A percentile compares a stretch with the other conserved stretches of the same genome.
Evolutionary conservation across 2,329 filamentous ascomycete species (phyloP).

Genomic region (Pseudocercospora pini-densiflorae): DNA sequence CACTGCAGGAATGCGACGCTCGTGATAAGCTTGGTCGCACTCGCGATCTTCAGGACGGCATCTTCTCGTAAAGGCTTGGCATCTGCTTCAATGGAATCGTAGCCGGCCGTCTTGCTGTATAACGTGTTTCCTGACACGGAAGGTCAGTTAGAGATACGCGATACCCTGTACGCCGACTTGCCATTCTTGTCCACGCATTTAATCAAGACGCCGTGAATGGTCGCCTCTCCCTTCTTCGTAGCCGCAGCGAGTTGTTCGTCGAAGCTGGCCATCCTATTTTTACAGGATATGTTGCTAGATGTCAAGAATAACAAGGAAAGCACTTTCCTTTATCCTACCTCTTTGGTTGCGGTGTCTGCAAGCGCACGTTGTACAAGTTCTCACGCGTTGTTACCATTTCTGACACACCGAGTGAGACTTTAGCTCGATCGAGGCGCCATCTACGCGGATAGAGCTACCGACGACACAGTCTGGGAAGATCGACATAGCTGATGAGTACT

Average conservation of each 20-base stretch:
- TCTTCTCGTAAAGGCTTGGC: constrained; percentile 34
- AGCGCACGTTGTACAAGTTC: too few species aligned
- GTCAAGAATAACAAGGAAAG: too few species aligned
- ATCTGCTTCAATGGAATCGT: constrained; percentile 17
- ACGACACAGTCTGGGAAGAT: too few species aligned
- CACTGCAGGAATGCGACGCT: constrained; percentile 59
- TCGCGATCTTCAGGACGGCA: constrained; percentile 38
- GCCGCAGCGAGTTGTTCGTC: constrained; percentile 12
- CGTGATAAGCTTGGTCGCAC: constrained; percentile 53
- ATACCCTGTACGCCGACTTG: not conserved
- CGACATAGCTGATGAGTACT: too few species aligned
- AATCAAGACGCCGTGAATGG: constrained; percentile 15
- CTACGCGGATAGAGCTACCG: too few species aligned
- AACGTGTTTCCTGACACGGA: constrained; percentile 1
- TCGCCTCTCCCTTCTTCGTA: constrained; percentile 4
- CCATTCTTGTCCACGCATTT: constrained; percentile 21
- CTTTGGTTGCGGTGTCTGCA: too few species aligned
- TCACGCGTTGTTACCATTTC: too few species aligned
- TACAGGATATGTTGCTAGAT: too few species aligned
- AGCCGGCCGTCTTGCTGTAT: constrained; percentile 29
- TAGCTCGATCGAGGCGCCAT: too few species aligned
- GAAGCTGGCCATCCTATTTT: constrained; percentile 2
- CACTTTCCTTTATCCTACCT: too few species aligned
- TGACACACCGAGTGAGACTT: too few species aligned
- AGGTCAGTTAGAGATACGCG: not conserved